phyloP scores from a whole-genome alignment of 768 basidiomycete genomes.

The Termitomyces sp. region DNA sequence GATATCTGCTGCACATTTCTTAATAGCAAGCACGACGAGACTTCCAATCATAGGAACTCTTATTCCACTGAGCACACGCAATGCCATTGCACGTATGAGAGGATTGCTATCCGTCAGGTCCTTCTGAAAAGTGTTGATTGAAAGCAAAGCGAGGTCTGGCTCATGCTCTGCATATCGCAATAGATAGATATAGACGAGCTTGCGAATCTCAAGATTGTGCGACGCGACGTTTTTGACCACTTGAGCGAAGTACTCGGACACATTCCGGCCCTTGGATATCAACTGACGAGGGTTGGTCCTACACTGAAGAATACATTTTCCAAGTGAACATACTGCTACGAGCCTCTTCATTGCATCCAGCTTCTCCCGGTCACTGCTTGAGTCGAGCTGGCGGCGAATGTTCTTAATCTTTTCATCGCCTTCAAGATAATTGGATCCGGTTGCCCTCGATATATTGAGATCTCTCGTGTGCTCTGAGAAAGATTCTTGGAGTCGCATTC shows the following conservation, averaged over 20 bases:
- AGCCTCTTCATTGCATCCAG: slow-evolving; percentile 94
- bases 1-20: slow-evolving; percentile 86
- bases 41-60: slow-evolving; percentile 84
- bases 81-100: slow-evolving; percentile 92
- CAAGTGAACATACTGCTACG: slow-evolving; percentile 67
- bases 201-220: slow-evolving; percentile 87
- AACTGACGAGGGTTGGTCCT: slow-evolving; percentile 43
- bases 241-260: slow-evolving; percentile 91
- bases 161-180: slow-evolving; percentile 90
- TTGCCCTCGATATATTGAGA: slow-evolving; percentile 51
- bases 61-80: slow-evolving; percentile 90
- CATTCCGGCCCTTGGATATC: slow-evolving; percentile 88
- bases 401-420: slow-evolving; percentile 81
- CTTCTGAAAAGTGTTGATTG: slow-evolving; percentile 98
- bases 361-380: slow-evolving; percentile 83
- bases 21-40: slow-evolving; percentile 82
- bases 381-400: slow-evolving; percentile 84
- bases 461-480: slow-evolving; percentile 79
- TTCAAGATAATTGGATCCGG: slow-evolving; percentile 59
- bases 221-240: slow-evolving; percentile 98
- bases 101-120: slow-evolving; percentile 91
- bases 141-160: slow-evolving; percentile 90
- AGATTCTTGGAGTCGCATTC: slow-evolving; percentile 79
- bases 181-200: slow-evolving; percentile 97
- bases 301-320: not conserved